Evolutionary conservation across 2,329 filamentous ascomycete species (phyloP).

Genomic region (Nothophoma quercina): DNA sequence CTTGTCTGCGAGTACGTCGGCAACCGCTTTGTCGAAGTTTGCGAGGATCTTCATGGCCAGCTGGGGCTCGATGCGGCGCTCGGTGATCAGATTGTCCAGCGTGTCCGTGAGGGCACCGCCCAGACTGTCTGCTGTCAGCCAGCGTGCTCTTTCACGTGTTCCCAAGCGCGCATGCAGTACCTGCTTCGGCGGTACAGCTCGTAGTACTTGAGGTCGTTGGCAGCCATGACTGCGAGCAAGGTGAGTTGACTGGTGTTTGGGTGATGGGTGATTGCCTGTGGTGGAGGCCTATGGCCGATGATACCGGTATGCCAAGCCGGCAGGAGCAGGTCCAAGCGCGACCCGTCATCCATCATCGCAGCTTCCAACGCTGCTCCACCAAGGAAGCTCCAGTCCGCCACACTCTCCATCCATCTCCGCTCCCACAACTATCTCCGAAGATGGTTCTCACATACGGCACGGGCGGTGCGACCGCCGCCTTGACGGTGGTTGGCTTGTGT

Average conservation of each 20-base stretch:
- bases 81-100: conserved; percentile 94
- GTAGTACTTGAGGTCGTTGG: conserved; percentile 69
- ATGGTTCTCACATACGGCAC: conserved; percentile 79
- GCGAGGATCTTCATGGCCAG: conserved; percentile 97
- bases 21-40: conserved; percentile 93
- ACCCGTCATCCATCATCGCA: conserved; percentile 33
- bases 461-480: conserved; percentile 71
- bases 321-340: conserved; percentile 17
- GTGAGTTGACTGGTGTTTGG: conserved; percentile 19
- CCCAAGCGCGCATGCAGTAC: conserved; percentile 61
- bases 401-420: conserved; percentile 34
- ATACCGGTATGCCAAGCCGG: conserved; percentile 24
- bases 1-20: conserved; percentile 88
- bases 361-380: conserved; percentile 30
- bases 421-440: conserved; percentile 35
- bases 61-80: conserved; percentile 94
- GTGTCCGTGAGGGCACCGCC: conserved; percentile 93
- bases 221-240: conserved; percentile 37
- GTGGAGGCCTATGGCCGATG: conserved; percentile 19
- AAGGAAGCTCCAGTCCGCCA: conserved; percentile 38
- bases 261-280: conserved; percentile 22
- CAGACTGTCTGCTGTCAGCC: conserved; percentile 68
- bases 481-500: conserved; percentile 81
- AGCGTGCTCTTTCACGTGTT: conserved; percentile 5
- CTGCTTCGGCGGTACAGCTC: conserved; percentile 98